Evolutionary conservation across 345 rosid genomes (phyloP), one percentile per base, ranked within the genome.

Genomic region (Melaleuca alternifolia): DNA sequence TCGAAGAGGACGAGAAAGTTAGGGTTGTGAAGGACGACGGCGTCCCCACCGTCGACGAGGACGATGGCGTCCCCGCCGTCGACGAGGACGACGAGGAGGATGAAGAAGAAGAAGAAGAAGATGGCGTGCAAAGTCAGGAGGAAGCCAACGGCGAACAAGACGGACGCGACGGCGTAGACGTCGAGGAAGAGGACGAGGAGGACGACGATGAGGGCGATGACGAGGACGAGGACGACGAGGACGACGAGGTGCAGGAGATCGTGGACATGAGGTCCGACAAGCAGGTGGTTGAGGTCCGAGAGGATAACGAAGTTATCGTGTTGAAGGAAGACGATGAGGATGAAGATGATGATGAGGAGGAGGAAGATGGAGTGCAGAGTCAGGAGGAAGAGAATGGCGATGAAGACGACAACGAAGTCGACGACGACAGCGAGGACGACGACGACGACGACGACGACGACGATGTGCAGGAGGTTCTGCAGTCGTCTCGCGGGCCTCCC

Each of bases 181-280:
- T 87, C 0, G 92, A 87, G 2, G 94, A 91, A 2, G 94, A 90
- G 0, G 95, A 88, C 1, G 96, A 90, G 0, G 94, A 91, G 2
- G 94, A 83, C 1, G 93, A 92, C 2, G 96, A 91, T 0, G 94
- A 89, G 0, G 96, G 89, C 0, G 94, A 89, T 1, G 94, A 91
- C 92, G 92, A 88, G 0, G 95, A 89, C 0, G 96, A 91, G 0
- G 96, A 92, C 0, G 94, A 91, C 0, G 95, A 88, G 0, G 95
- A 92, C 0, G 95, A 93, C 9, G 96, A 92, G 11, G 94, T 91
- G 12, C 96, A 90, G 82, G 95, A 92, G 91, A 92, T 91, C 77
- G 61, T 95, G 82, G 92, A 89, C 56, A 52, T 83, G 87, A 92
- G 95, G 5, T 88, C 95, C 20, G 92, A 88, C 85, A 94, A 91